A percentile compares a stretch with the other conserved stretches of the same genome.
Evolutionary conservation across 2,329 filamentous ascomycete genomes (phyloP).

Genomic region (Cladosporium sp.): DNA sequence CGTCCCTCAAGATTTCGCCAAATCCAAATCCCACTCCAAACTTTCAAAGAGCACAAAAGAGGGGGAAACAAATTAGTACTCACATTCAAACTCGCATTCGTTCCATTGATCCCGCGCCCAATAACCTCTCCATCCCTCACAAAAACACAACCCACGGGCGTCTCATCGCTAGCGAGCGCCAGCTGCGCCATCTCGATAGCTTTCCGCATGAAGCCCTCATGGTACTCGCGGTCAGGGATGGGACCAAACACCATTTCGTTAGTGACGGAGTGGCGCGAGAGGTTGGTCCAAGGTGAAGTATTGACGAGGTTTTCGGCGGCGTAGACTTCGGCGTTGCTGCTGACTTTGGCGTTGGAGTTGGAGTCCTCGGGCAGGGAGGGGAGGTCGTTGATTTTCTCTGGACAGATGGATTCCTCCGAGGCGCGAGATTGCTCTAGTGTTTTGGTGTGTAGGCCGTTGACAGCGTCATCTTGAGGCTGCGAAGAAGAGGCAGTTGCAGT

Average conservation of each 20-base stretch:
- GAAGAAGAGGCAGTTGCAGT: neutral
- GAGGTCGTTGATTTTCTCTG: neutral
- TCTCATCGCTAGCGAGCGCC: slow-evolving; percentile 82
- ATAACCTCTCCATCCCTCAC: slow-evolving; percentile 76
- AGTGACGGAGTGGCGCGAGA: slow-evolving; percentile 9
- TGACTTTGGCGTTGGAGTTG: neutral
- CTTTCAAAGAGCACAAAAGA: neutral
- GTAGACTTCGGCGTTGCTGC: neutral
- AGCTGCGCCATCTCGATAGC: slow-evolving; percentile 85
- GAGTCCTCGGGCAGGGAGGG: neutral
- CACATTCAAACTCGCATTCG: slow-evolving; percentile 75
- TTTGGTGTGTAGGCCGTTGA: neutral
- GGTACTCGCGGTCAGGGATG: slow-evolving; percentile 42
- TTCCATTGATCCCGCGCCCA: slow-evolving; percentile 92
- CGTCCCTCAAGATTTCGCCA: neutral
- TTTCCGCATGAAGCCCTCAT: slow-evolving; percentile 72
- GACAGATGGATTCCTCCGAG: neutral
- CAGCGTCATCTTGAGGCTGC: neutral
- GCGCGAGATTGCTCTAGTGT: neutral
- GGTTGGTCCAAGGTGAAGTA: neutral
- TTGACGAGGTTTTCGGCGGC: neutral
- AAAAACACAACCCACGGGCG: slow-evolving; percentile 92
- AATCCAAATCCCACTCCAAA: slow-evolving; percentile 8
- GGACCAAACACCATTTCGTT: slow-evolving; percentile 29
- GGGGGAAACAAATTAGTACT: neutral